Conservation (phyloP, 768 basidiomycete genomes). For the Multifurca ochricompacta region DNA sequence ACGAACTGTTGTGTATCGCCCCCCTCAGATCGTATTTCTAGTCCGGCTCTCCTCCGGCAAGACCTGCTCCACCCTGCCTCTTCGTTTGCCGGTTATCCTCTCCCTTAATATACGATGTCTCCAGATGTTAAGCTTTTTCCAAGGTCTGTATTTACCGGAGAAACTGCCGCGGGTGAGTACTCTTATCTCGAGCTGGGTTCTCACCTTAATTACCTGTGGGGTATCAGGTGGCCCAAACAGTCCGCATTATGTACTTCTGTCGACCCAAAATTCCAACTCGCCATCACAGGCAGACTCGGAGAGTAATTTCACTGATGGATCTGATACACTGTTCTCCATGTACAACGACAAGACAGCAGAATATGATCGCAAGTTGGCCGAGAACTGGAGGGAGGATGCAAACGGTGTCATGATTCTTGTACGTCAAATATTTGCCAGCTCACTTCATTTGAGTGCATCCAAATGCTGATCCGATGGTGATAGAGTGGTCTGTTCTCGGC, state of each 20-base stretch:
- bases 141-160: neutral
- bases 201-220: neutral
- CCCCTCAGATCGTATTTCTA: too few species aligned
- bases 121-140: neutral
- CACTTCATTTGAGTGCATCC: neutral
- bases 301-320: neutral
- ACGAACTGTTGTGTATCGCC: too few species aligned
- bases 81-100: neutral
- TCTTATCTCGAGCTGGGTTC: neutral
- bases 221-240: neutral
- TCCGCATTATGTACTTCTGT: neutral
- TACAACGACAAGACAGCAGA: slow-evolving; percentile 1
- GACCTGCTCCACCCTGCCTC: too few species aligned
- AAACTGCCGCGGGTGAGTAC: neutral
- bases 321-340: slow-evolving; percentile 1
- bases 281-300: neutral
- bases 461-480: neutral
- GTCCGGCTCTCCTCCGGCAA: too few species aligned
- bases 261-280: neutral
- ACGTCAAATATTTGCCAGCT: neutral
- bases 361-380: slow-evolving; percentile 1
- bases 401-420: neutral
- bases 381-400: slow-evolving; percentile 6
- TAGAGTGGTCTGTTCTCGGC: slow-evolving; percentile 7
- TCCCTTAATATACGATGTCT: neutral